Evolutionary conservation across 768 basidiomycete genomes (phyloP), one percentile per base, ranked within the genome.

Genomic region (Russula abietina): DNA sequence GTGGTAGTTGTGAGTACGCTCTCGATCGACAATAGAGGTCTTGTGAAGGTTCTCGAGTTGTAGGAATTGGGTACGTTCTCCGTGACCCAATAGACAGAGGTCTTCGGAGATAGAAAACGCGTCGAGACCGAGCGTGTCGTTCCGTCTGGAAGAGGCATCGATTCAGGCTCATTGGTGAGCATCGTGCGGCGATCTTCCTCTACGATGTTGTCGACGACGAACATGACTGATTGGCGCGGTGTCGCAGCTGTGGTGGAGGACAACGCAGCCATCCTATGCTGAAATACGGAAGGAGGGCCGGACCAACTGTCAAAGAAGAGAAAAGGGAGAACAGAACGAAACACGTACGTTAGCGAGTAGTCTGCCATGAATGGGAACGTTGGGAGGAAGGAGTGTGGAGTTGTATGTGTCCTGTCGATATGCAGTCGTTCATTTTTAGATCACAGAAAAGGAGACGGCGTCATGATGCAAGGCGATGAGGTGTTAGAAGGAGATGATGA

Each of bases 161-260:
- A 77, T n/a, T 74, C 69, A 14, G 75, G 68, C 10, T 73, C 68
- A 30, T 46, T 59, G 36, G 32, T 74, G 71, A 22, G 75, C 73
- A 71, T 58, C 67, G 64, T 24, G 79, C 73, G 73, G 5, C 77
- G 75, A 71, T 93, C 90, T 70, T 94, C 91, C 19, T 83, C 80
- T 1, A 87, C 83, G 73, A 98, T 89, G 71, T 96, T 94, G 75
- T 99, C 96, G 48, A 98, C 90, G 19, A 98, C 87, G 67, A 98
- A 91, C 95, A 99, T 98, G 51, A 98, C 92, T 1, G 97, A 80
- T 71, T 98, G 96, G 3, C 95, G 87, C 6, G 98, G 81, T 0
- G 95, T 98, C 0, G 96, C 96, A 3, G 95, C 95, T 2, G 96
- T 96, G 4, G 96, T 99, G 0, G 93, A 95, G 3, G 94, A 96